These are phyloP conservation scores for Pythium apleroticum DNA, from an alignment of 352 stramenopile genomes.

Conservation along the genomic window DNA sequence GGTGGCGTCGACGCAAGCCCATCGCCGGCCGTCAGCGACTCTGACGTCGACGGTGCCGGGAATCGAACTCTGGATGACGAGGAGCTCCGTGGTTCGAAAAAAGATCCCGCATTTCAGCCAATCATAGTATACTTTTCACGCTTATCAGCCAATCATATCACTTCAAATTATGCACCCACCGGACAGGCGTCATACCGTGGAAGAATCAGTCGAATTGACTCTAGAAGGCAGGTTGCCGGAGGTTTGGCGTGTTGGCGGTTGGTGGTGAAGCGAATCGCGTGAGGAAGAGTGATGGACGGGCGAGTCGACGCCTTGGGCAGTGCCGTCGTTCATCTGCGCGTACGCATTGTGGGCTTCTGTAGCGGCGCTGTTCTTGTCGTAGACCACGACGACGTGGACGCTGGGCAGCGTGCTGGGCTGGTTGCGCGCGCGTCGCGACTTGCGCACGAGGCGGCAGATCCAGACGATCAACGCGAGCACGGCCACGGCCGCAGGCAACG, in stretches of 20 bases:
- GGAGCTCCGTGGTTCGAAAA: slow-evolving; percentile 12
- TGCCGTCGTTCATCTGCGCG: not conserved
- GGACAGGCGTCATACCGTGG: not conserved
- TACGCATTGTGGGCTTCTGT: not conserved
- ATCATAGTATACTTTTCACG: not conserved
- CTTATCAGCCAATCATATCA: not conserved
- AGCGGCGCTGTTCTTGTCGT: slow-evolving; percentile 12
- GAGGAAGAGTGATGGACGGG: not conserved
- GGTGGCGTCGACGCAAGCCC: slow-evolving; percentile 12
- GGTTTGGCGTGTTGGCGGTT: not conserved
- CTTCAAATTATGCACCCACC: not conserved
- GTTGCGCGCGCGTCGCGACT: not conserved
- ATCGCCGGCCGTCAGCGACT: not conserved
- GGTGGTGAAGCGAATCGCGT: not conserved
- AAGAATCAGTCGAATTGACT: not conserved
- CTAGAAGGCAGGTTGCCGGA: not conserved
- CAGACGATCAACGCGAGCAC: slow-evolving; percentile 24
- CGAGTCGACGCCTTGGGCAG: not conserved
- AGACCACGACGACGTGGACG: slow-evolving; percentile 18
- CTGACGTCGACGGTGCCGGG: slow-evolving; percentile 13
- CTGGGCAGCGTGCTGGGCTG: not conserved
- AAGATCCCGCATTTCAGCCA: slow-evolving; percentile 2
- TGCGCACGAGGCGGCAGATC: slow-evolving; percentile 8
- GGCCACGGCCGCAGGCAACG: slow-evolving; percentile 19
- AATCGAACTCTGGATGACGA: slow-evolving; percentile 13